phyloP scores from a whole-genome alignment of 139 green algal species.

The Microglena sp. region DNA sequence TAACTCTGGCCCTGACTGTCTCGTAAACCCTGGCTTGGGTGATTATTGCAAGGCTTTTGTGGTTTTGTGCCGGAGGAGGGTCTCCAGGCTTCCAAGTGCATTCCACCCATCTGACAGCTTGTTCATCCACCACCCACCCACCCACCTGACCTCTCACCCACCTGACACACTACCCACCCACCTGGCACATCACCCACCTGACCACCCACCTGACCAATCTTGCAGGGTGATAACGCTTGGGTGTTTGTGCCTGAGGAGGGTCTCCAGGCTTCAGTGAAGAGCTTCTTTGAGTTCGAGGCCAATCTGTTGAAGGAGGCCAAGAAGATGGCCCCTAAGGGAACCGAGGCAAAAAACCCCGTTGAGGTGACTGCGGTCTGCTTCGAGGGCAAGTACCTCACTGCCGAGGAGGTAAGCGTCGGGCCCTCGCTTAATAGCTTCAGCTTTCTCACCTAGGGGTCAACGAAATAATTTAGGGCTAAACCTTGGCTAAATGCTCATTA shows the following conservation, averaged over 20 bases:
- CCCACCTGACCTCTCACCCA: too few species aligned
- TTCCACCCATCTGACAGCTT: too few species aligned
- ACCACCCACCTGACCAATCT: background rate
- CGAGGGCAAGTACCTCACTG: slow-evolving; percentile 39
- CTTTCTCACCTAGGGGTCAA: too few species aligned
- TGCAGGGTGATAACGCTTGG: slow-evolving; percentile 79
- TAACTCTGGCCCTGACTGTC: too few species aligned
- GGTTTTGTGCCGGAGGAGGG: slow-evolving; percentile 77
- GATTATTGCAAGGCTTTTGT: too few species aligned
- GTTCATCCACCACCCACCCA: too few species aligned
- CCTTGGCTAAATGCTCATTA: too few species aligned
- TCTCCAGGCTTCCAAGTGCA: slow-evolving; percentile 49
- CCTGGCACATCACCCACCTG: background rate
- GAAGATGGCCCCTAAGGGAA: slow-evolving; percentile 40
- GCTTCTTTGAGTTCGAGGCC: slow-evolving; percentile 65
- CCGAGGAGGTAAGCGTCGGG: slow-evolving; percentile 31
- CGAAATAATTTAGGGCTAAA: too few species aligned
- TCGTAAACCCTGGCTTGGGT: too few species aligned
- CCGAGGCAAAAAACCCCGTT: slow-evolving; percentile 27
- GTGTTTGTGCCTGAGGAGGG: slow-evolving; percentile 77
- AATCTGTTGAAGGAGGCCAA: slow-evolving; percentile 41
- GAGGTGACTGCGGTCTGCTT: slow-evolving; percentile 30
- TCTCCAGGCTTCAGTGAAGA: slow-evolving; percentile 60
- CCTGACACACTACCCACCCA: too few species aligned
- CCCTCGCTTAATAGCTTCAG: too few species aligned